A percentile compares a stretch with the other conserved stretches of the same genome.
Conservation (phyloP, 768 basidiomycete genomes). For the Suillus clintonianus region DNA sequence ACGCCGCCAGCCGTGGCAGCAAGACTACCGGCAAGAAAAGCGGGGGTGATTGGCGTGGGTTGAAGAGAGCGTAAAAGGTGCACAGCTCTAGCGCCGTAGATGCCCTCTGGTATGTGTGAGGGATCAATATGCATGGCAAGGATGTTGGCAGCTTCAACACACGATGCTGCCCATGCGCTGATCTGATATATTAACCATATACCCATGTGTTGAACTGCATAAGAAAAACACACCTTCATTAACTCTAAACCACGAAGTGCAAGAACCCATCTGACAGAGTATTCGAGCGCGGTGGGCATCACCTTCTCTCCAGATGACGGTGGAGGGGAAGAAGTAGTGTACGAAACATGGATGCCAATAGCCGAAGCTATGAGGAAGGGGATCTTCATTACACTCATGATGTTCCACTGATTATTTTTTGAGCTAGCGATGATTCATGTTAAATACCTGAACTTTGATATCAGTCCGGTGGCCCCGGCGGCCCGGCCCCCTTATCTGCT, state of each 20-base stretch:
- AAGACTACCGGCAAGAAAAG: conserved; percentile 15
- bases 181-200: neutral
- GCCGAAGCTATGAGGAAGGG: conserved; percentile 23
- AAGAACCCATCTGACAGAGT: neutral
- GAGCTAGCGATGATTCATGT: neutral
- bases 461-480: no score
- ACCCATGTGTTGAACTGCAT: neutral
- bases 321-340: conserved; percentile 20
- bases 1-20: conserved; percentile 18
- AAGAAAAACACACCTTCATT: neutral
- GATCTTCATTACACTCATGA: conserved; percentile 21
- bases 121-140: neutral
- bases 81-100: neutral
- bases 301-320: conserved; percentile 19
- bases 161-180: neutral
- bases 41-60: conserved; percentile 5
- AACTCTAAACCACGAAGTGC: neutral
- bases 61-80: neutral
- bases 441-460: neutral
- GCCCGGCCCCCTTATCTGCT: no score
- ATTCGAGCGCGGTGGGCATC: neutral
- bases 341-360: conserved; percentile 27
- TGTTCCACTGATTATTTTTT: neutral
- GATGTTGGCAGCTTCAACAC: conserved; percentile 1
- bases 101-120: neutral